Percentiles rank a stretch among this genome's conserved stretches.
phyloP scores from a whole-genome alignment of 139 green algal species.

The Tetratostichococcus sp. region DNA sequence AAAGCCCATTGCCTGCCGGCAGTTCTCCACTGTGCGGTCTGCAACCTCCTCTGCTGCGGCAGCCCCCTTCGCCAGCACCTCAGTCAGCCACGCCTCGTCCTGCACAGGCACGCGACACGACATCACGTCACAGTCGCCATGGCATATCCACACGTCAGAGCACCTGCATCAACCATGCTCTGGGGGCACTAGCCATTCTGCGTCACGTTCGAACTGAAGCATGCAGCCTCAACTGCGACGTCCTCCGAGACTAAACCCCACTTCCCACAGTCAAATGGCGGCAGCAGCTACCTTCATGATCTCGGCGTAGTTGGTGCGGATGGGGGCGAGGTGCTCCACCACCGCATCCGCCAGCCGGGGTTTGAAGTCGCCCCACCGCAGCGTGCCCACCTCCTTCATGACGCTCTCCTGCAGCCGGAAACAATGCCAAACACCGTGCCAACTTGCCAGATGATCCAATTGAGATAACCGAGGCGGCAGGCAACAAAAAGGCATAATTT shows the following conservation, averaged over 20 bases:
- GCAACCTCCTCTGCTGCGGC: slow-evolving; percentile 52
- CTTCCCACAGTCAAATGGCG: too few species aligned
- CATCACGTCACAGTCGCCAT: background rate
- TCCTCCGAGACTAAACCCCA: too few species aligned
- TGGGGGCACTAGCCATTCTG: too few species aligned
- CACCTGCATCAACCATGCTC: too few species aligned
- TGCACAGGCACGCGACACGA: slow-evolving; percentile 20
- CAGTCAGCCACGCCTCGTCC: slow-evolving; percentile 51
- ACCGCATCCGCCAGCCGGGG: slow-evolving; percentile 88
- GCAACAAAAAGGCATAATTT: too few species aligned
- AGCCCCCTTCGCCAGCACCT: slow-evolving; percentile 56
- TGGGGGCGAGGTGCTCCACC: slow-evolving; percentile 83
- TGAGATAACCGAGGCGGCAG: too few species aligned
- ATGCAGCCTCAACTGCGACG: too few species aligned
- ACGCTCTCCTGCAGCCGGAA: slow-evolving; percentile 42
- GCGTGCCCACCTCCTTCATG: slow-evolving; percentile 48
- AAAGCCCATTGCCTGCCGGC: slow-evolving; percentile 75
- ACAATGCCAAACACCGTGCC: background rate
- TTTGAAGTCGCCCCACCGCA: slow-evolving; percentile 97
- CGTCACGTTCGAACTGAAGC: too few species aligned
- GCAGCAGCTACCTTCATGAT: slow-evolving; percentile 28
- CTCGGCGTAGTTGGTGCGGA: slow-evolving; percentile 66
- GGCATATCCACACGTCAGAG: background rate
- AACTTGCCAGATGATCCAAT: too few species aligned
- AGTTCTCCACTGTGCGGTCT: slow-evolving; percentile 50